Evolutionary conservation across 202 grass and related monocot genomes (phyloP).

Genomic region (Dendrocalamus latiflorus): DNA sequence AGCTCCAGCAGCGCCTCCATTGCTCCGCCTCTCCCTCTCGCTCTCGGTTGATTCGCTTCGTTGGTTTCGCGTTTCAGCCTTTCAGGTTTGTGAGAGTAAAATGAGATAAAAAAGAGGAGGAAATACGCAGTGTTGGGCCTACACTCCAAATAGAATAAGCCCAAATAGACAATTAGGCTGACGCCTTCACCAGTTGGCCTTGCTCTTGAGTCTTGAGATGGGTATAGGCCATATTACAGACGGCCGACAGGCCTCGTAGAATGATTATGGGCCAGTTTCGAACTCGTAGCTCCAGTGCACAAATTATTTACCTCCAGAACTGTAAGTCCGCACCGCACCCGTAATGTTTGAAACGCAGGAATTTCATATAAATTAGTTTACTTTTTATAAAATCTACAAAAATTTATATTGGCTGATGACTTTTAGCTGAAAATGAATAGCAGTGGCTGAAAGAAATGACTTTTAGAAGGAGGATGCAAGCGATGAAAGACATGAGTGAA

Average conservation of each 20-base stretch:
- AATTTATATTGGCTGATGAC: too few species aligned
- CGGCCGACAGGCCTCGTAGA: not conserved
- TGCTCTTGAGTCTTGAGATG: not conserved
- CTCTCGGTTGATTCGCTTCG: constrained; percentile 4
- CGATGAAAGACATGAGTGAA: too few species aligned
- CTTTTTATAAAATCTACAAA: too few species aligned
- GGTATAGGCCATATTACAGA: not conserved
- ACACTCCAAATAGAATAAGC: not conserved
- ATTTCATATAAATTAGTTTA: too few species aligned
- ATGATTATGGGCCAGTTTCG: too few species aligned
- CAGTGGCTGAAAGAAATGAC: too few species aligned
- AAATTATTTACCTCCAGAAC: not conserved
- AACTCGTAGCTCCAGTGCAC: not conserved
- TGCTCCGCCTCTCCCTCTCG: not conserved
- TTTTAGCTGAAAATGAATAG: too few species aligned
- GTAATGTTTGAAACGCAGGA: too few species aligned
- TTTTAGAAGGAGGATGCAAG: too few species aligned
- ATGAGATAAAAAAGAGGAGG: not conserved
- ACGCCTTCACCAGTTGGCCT: too few species aligned
- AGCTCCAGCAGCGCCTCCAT: constrained; percentile 78
- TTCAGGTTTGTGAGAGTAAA: not conserved
- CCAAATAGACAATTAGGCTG: not conserved
- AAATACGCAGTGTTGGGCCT: not conserved
- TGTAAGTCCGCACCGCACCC: too few species aligned
- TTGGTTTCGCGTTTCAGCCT: not conserved